Evolutionary conservation across 345 rosid species (phyloP), one percentile per base, ranked within the genome.

Genomic region (Cardiospermum halicacabum): DNA sequence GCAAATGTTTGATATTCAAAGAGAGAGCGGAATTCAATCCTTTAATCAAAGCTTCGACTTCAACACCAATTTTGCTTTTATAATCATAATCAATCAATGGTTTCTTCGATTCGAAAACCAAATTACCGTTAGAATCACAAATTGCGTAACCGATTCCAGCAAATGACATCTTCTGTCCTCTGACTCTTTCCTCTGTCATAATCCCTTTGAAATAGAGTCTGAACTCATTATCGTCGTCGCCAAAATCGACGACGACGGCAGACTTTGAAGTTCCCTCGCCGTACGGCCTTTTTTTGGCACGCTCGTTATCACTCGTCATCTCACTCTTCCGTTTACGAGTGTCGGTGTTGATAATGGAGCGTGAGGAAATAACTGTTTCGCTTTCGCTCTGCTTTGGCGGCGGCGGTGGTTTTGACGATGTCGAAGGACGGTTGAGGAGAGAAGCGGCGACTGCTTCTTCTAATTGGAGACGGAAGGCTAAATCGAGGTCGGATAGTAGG

Each of bases 91-190:
- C 75, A 16, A 56, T 68, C 68, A 81, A 49, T 48, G 61, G 68
- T 31, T 80, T 84, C 5, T 51, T 58, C 40, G 80, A 39, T 19
- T 80, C 84, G 53, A 86, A 75, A 25, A 87, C 72, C 79, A 82
- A 40, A 72, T 79, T 79, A 65, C 69, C 73, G 0, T 40, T 4
- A 0, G 75, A 74, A 31, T 82, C 89, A 62, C 82, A 79, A 24
- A 87, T 72, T 34, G 84, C 88, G 1, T 81, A 80, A 12, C 88
- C 92, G 56, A 79, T 69, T 58, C 84, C 87, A 21, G 73, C 80
- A 37, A 80, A 77, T 24, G 10, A 9, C 5, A 36, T 78, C 48
- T 58, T 79, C 9, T 34, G 53, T 0, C 77, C 81, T 21, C 70
- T 53, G n/a, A 77, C 62, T 66, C 21, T 59, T 74, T 84, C 89